Base-by-base conservation (phyloP, 2,329 filamentous ascomycete species). In the Fusarium sp. region DNA sequence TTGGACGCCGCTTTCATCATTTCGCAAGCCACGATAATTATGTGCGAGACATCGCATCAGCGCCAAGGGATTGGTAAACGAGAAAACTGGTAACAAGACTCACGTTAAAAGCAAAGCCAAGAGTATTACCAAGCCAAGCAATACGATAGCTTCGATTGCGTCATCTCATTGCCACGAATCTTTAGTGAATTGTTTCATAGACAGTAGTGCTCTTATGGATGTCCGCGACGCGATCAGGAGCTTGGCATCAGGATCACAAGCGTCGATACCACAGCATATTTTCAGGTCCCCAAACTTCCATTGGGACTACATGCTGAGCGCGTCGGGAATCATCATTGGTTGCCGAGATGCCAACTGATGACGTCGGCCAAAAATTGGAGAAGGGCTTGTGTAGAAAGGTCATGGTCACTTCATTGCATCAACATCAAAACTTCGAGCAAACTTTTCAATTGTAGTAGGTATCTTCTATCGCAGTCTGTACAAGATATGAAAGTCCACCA, bases 1-100 rank as follows among this genome's bases (percentile, higher is more conserved):
- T 29, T 22, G 8, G 25, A 4, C 57, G 59, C 56, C 56, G 18
- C 59, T 62, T 62, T 45, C 59, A 61, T 62, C 59, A 62, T 61
- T 25, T 12, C 3, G 4, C n/a, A 30, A 47, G 45, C 20, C 37
- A 53, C 56, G 16, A 10, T n/a, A 30, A 2, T 22, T 51, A 6
- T 24, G 8, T 16, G 13, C 44, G 14, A 20, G 11, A 29, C 18
- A 34, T 14, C 20, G 12, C 42, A 20, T 42, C 32, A 42, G 24
- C 4, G 34, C 49, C 49, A 53, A 53, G 49, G 30, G 20, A 9
- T 11, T 16, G 3, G 5, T 11, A 18, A 52, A 41, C 22, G 22
- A 52, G 32, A n/a, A 37, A 25, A 6, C 14, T 42, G 25, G 18
- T 4, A 55, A 13, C n/a, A 32, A 4, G 16, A 37, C 18, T 14